Evolutionary conservation across 352 stramenopile species (phyloP), one percentile per base, ranked within the genome.

Genomic region (Globisporangium irregulare): DNA sequence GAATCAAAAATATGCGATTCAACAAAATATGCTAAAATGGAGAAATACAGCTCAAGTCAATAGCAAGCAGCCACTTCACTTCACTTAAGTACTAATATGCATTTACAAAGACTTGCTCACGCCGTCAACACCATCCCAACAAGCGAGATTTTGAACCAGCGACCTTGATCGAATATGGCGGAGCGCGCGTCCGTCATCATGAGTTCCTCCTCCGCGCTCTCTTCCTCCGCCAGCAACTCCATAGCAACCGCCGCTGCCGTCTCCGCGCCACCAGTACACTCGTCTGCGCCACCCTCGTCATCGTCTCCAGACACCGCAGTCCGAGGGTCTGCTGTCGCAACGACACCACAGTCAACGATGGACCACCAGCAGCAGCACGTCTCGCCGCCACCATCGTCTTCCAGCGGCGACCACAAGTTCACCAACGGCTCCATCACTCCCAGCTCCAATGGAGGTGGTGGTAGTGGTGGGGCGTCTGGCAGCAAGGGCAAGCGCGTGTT

Each of bases 401-500:
- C 38, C 38, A 3, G 12, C 4, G 50, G 41, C 4, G 59, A 65
- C 0, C 59, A 57, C 43, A 65, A 65, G 29, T 38, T 65, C 20
- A 4, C 48, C 18, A 60, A 60, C 36, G 55, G 55, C 54, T 43
- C 38, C 38, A 46, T 2, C 12, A 18, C 38, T 20, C 38, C 46
- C 14, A 53, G 9, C 46, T n/a, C 25, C 29, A 59, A 24, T 24
- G 22, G 22, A 24, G 22, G 18, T 3, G 18, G 27, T 12, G 25
- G 24, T 5, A 18, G 27, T 29, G 25, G 12, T 29, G 25, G 43
- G 4, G 18, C 51, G 12, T 34, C 48, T 20, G 62, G 25, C 3
- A 57, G n/a, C 38, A 75, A 69, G 41, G 79, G 83, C 64, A 93
- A 93, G 67, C 85, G 85, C 53, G 76, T 93, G 51, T 93, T 93